Percentiles rank a stretch among this genome's conserved stretches.
Evolutionary conservation across 169 alveolate species (phyloP).

Genomic region (Plasmodium cynomolgi): DNA sequence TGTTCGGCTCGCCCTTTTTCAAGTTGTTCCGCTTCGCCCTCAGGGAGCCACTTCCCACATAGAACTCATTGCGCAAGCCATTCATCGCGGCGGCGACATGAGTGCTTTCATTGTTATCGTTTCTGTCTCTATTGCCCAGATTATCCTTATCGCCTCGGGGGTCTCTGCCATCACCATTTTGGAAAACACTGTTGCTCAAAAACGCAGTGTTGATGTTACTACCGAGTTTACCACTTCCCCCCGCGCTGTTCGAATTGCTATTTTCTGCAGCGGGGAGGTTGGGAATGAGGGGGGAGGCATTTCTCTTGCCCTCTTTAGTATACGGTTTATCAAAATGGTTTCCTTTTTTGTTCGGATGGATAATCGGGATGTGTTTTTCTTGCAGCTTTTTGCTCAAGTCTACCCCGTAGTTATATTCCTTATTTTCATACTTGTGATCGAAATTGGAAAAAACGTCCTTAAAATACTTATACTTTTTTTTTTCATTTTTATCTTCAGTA

Average conservation of each 20-base stretch:
- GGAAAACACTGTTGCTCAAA: background rate
- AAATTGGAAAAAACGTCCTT: slow-evolving; percentile 64
- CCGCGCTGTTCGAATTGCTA: background rate
- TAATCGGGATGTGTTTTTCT: background rate
- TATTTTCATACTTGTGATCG: slow-evolving; percentile 52
- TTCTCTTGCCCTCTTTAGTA: background rate
- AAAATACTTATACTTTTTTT: slow-evolving; percentile 58
- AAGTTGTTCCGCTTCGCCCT: background rate
- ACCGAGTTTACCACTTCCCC: background rate
- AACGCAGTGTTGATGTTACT: background rate
- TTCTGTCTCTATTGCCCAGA: background rate
- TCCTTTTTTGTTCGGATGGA: background rate
- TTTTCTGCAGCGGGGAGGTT: background rate
- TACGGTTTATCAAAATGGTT: background rate
- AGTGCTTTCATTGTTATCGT: background rate
- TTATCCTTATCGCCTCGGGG: background rate
- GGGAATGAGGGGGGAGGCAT: background rate
- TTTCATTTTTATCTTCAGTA: slow-evolving; percentile 69
- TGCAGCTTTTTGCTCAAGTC: slow-evolving; percentile 1
- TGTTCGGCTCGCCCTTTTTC: background rate
- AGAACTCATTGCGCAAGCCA: background rate
- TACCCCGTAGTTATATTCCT: background rate
- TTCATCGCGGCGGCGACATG: background rate
- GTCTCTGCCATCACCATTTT: background rate
- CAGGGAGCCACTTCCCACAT: background rate